Base-by-base conservation (phyloP, 345 rosid genomes). In the Pistacia vera region DNA sequence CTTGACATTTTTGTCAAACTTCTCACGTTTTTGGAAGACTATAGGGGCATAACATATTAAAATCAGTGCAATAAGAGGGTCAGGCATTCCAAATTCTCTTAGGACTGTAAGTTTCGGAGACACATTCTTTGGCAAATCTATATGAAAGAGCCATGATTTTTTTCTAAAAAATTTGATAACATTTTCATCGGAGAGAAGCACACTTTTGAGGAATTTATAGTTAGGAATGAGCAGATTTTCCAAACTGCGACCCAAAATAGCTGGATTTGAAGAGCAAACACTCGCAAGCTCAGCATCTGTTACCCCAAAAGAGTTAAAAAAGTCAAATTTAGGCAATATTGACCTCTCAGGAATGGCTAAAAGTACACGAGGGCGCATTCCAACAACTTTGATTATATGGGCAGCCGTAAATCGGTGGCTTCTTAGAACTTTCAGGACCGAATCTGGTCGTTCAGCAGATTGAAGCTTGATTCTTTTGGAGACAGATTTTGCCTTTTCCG, bases 41-140 rank as follows among this genome's bases (percentile, higher is more conserved):
- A 72, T 17, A 1, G 28, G 36, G 14, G 84, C 83, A 63, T 63
- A 80, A 44, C 10, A n/a, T 56, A n/a, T 64, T 3, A 41, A 41
- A 41, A 83, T 13, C 60, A 78, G 12, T 60, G 58, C 64, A 59
- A 85, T 72, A 63, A 63, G n/a, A 4, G 68, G 46, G 59, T 78
- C 66, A 36, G 63, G 14, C 72, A 80, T 62, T 58, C 86, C 81
- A 66, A 59, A 11, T 10, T 49, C 78, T 38, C 68, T 70, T 51
- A 80, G 76, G 41, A 78, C 30, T 1, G 75, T 70, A 14, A 78
- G 18, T 54, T 74, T 70, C 11, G 74, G 5, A 74, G 73, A 11
- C 54, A 80, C 44, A 73, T 65, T 41, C 82, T 80, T 73, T 2
- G 18, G 52, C 56, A 70, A 33, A 57, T 58, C 66, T 35, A 35